Evolutionary conservation across 495 filamentous ascomycete species (phyloP), one percentile per base, ranked within the genome.

Genomic region (Alectoria sarmentosa): DNA sequence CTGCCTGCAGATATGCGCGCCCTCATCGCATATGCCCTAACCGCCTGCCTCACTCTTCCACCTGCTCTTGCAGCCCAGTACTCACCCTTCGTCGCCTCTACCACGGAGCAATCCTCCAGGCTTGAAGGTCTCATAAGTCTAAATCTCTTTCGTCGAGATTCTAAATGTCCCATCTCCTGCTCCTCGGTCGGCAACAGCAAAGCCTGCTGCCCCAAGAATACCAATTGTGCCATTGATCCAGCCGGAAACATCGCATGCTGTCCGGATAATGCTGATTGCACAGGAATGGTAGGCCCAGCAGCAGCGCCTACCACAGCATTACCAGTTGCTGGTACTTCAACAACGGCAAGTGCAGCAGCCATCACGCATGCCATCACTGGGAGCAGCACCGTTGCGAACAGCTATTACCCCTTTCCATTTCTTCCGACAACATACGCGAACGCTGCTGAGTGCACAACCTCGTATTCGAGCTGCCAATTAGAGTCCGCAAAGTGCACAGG

Each of bases 201-300:
- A 61, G 83, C 63, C 67, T 90, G 87, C 73, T 90, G 87, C 69
- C 71, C 67, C 34, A 64, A 74, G 30, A 78, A 76, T 49, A 77
- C 82, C 17, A 75, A 75, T 41, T 90, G 87, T 71, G 80, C 83
- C 26, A 73, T 75, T 36, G 87, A 90, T 70, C 71, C 71, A 38
- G 83, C 80, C 26, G 75, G 82, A 65, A 80, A 87, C 63, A 80
- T 88, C 63, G 87, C 86, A 38, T 90, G 87, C 73, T 90, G 87
- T 73, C 84, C 85, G 10, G 77, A 73, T 15, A 80, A 82, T 46
- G 82, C 82, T 42, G 82, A 74, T 41, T 90, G 87, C 69, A 88
- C 84, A 0, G 87, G 87, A 6, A 83, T 76, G 17, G 73, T 88
- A 19, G 75, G 73, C 1, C 69, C 66, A 17, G 67, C 73, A 57